These are phyloP conservation scores for Aphelidium insulamus DNA, from an alignment of 371 early-diverging fungal genomes.

Conservation along the genomic window DNA sequence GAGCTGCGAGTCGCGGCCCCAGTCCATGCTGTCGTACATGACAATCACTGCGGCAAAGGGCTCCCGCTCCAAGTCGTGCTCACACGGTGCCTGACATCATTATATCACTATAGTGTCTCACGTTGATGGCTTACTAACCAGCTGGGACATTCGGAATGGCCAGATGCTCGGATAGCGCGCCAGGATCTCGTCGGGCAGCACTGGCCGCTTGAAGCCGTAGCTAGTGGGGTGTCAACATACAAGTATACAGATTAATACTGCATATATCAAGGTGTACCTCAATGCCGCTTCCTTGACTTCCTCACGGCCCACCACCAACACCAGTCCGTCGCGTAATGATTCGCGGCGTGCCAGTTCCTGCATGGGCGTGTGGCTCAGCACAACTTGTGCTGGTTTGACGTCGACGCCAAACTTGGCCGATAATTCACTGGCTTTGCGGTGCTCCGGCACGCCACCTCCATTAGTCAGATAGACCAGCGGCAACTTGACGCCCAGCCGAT, in stretches of 20 bases:
- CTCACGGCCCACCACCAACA: conserved; percentile 9
- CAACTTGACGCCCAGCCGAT: not conserved
- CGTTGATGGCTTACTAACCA: too few relatives aligned
- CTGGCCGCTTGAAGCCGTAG: conserved; percentile 12
- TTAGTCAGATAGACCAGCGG: conserved; percentile 13
- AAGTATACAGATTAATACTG: not conserved
- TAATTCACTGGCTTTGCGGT: conserved; percentile 7
- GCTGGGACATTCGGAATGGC: too few relatives aligned
- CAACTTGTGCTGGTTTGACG: conserved; percentile 5
- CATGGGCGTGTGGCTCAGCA: conserved; percentile 15
- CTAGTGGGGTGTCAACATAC: not conserved
- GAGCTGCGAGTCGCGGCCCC: conserved; percentile 66
- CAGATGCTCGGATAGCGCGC: too few relatives aligned
- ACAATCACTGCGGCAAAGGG: too few relatives aligned
- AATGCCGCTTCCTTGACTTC: not conserved
- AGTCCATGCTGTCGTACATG: too few relatives aligned
- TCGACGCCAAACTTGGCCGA: conserved; percentile 3
- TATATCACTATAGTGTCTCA: too few relatives aligned
- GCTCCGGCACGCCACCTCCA: conserved; percentile 15
- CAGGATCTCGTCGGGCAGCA: conserved; percentile 10
- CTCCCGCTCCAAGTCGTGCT: too few relatives aligned
- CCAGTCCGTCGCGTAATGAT: conserved; percentile 3
- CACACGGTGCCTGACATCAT: too few relatives aligned
- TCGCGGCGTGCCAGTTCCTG: conserved; percentile 1
- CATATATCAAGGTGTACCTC: not conserved